Base-by-base conservation (phyloP, 2,329 filamentous ascomycete species). In the Geosmithia putterillii region DNA sequence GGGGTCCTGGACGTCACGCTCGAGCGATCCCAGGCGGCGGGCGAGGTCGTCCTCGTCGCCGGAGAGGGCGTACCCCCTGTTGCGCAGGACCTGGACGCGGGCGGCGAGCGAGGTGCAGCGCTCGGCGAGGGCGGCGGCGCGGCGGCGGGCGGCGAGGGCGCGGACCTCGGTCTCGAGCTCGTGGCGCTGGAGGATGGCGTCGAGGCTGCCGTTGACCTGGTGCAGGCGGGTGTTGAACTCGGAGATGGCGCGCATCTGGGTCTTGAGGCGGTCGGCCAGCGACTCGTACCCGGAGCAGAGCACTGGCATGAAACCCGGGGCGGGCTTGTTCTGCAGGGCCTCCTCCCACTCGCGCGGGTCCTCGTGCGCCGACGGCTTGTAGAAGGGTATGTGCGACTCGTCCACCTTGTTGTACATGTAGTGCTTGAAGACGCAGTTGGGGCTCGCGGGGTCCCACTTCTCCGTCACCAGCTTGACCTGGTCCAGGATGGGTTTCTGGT, bases 351-450 rank as follows among this genome's bases (percentile, higher is more conserved):
- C 84, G 50, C 77, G 74, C 34, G 81, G 76, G 55, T 89, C 80
- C 56, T 92, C 86, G 51, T 76, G 69, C 1, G 78, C 67, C 15
- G 75, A 70, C 2, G 83, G 83, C 49, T 80, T 76, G 61, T 84
- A 89, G 60, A 83, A 88, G 10, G 83, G 83, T n/a, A 83, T 80
- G 56, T 75, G 74, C 42, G 77, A 74, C 54, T 83, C 77, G 49
- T 83, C 80, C 48, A 89, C 84, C 51, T 85, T 79, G 64, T 92
- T 92, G 71, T 92, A 94, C 60, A 92, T 86, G 67, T 90, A 90
- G 56, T 84, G 71, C 60, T 86, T 83, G 66, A 92, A 87, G 22
- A 75, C 76, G 53, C 83, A 88, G 56, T 77, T 78, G 19, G 77
- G 71, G 57, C 71, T 74, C 21, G 70, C 62, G 1, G 83, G 79